Evolutionary conservation across 352 stramenopile species (phyloP), one percentile per base, ranked within the genome.

Genomic region (Pythium vanterpoolii): DNA sequence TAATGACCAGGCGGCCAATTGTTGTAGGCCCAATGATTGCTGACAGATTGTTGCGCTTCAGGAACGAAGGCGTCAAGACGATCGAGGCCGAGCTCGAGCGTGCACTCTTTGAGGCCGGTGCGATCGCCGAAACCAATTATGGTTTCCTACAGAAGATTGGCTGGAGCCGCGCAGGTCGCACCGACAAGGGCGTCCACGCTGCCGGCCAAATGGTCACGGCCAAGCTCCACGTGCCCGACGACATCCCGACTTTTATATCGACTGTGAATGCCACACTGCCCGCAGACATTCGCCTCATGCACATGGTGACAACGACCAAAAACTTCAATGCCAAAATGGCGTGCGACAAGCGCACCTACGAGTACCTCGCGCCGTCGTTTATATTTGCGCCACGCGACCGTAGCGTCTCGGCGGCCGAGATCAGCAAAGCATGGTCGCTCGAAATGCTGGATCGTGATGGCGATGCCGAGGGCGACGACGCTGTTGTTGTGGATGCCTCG

Each of bases 101-200:
- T 21, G 90, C 89, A 51, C 64, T 97, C 50, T 96, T 92, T 54
- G 74, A 94, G 53, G 89, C 85, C 19, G 89, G 89, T 18, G 82
- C 67, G 31, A 97, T 97, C 54, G 71, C 81, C n/a, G 77, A 93
- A 60, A 76, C 60, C 56, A 97, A 97, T 71, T 96, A 93, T 61
- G 88, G 86, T 14, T 95, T 91, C 63, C 73, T 96, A 38, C 82
- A 93, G 58, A 97, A 97, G 69, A 90, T 97, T 28, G 87, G 87
- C 5, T 97, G 87, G 87, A 94, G 79, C 48, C 86, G 90, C 38
- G 86, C 88, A 1, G 89, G 87, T 2, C 78, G 90, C 21, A 97
- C 90, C 5, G 90, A 97, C 72, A 97, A 97, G 65, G 89, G 88
- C 47, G 90, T 97, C 26, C 87, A 97, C 58, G 90, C 90, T 6